Evolutionary conservation across 2,329 filamentous ascomycete species (phyloP).

Genomic region (Cercospora beticola): DNA sequence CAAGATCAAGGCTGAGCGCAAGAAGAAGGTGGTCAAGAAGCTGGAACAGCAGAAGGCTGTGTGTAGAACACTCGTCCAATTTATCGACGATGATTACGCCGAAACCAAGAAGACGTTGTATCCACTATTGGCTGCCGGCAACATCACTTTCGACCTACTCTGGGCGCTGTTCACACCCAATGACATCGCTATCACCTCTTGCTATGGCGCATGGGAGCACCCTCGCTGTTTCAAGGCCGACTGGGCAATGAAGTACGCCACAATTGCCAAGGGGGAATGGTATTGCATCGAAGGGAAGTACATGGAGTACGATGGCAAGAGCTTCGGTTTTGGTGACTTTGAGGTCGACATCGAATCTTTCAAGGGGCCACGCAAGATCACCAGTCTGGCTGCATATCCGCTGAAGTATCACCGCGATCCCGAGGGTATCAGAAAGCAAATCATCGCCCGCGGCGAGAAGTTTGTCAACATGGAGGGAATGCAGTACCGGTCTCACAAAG

Average conservation of each 20-base stretch:
- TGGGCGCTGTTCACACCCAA: conserved; percentile 91
- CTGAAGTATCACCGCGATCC: conserved; percentile 77
- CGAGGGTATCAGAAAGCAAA: conserved; percentile 59
- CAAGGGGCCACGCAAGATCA: conserved; percentile 79
- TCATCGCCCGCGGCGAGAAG: conserved; percentile 79
- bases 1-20: conserved; percentile 57
- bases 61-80: conserved; percentile 71
- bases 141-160: conserved; percentile 83
- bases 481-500: conserved; percentile 79
- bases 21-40: conserved; percentile 61
- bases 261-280: conserved; percentile 69
- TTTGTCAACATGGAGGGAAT: conserved; percentile 80
- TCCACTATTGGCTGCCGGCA: conserved; percentile 74
- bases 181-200: conserved; percentile 72
- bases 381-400: conserved; percentile 72
- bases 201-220: conserved; percentile 73
- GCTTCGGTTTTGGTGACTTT: conserved; percentile 73
- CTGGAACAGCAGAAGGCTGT: conserved; percentile 61
- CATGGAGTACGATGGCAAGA: conserved; percentile 84
- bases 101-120: conserved; percentile 76
- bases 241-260: conserved; percentile 66
- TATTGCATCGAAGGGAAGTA: conserved; percentile 77
- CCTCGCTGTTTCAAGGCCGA: conserved; percentile 82
- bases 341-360: conserved; percentile 70
- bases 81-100: conserved; percentile 78